These are phyloP conservation scores for Ogataea methanolica DNA, from an alignment of 805 yeast genomes.

Conservation along the genomic window DNA sequence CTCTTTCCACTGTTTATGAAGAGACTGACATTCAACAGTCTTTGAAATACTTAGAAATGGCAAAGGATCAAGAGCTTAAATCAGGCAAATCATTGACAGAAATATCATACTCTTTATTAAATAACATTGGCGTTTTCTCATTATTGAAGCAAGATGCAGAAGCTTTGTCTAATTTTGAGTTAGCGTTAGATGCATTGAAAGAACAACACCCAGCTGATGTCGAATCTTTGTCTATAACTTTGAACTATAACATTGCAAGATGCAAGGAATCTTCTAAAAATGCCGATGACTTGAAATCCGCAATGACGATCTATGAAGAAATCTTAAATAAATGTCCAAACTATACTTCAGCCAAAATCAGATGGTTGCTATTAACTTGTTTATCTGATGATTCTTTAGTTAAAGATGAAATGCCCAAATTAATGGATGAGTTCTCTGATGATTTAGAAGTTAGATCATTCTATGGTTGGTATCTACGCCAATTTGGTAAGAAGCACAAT, in stretches of 20 bases:
- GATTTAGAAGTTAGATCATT: slow-evolving; percentile 84
- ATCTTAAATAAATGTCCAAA: slow-evolving; percentile 60
- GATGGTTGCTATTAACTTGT: slow-evolving; percentile 60
- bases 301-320: slow-evolving; percentile 42
- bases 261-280: slow-evolving; percentile 35
- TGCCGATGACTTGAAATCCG: slow-evolving; percentile 23
- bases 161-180: slow-evolving; percentile 50
- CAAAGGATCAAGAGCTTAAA: slow-evolving; percentile 43
- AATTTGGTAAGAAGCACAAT: slow-evolving; percentile 49
- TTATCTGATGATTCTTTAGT: slow-evolving; percentile 45
- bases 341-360: slow-evolving; percentile 69
- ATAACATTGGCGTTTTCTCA: slow-evolving; percentile 82
- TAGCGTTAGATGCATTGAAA: slow-evolving; percentile 35
- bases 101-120: slow-evolving; percentile 57
- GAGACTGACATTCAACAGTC: slow-evolving; percentile 62
- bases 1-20: slow-evolving; percentile 70
- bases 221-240: slow-evolving; percentile 36
- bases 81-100: slow-evolving; percentile 37
- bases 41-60: slow-evolving; percentile 44
- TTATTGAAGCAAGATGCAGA: slow-evolving; percentile 46
- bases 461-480: slow-evolving; percentile 82
- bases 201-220: slow-evolving; percentile 15
- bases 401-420: slow-evolving; percentile 46
- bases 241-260: slow-evolving; percentile 75
- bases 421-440: slow-evolving; percentile 51